Base-by-base conservation (phyloP, 495 filamentous ascomycete species). In the Penicillium canariense region DNA sequence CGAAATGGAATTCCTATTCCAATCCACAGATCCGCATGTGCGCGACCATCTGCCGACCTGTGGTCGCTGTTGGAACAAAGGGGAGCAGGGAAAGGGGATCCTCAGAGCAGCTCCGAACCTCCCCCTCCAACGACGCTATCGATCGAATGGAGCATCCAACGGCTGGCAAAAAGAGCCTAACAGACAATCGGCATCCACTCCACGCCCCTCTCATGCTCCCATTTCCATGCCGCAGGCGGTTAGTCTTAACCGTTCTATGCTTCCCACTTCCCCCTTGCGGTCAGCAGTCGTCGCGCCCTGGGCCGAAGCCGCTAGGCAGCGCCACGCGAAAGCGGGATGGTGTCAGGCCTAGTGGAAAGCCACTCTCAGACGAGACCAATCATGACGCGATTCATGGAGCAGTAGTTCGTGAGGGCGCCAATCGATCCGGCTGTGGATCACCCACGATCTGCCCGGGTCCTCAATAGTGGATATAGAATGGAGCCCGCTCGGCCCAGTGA, bases 391-490 rank as follows among this genome's bases (percentile, higher is more conserved):
- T 30, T n/a, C 20, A 40, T 67, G 65, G 59, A 48, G 62, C n/a
- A 65, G 25, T 36, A 47, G 65, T 67, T 65, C 65, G 56, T 65
- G 53, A 46, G 49, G 42, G 45, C 49, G 65, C 65, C 62, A 62
- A 65, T 65, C 56, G 61, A 62, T 54, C 62, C 39, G 15, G 47
- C n/a, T 25, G 45, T 48, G 55, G 65, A 67, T 67, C 64, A 12
- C 36, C 59, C 23, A 51, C 31, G 61, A 67, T 67, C 65, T 62
- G 15, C 59, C 62, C 59, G 59, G 65, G 62, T 65, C 62, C 59
- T 66, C 65, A 63, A 65, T 63, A 62, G 65, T 57, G 61, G 64
- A 59, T 55, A 59, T 55, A 28, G 50, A 34, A 50, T 59, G 55
- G 55, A 53, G 38, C 39, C 48, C 45, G 9, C 25, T 28, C 48